Evolutionary conservation across 768 basidiomycete genomes (phyloP).

Genomic region (Tephrocybe sp.): DNA sequence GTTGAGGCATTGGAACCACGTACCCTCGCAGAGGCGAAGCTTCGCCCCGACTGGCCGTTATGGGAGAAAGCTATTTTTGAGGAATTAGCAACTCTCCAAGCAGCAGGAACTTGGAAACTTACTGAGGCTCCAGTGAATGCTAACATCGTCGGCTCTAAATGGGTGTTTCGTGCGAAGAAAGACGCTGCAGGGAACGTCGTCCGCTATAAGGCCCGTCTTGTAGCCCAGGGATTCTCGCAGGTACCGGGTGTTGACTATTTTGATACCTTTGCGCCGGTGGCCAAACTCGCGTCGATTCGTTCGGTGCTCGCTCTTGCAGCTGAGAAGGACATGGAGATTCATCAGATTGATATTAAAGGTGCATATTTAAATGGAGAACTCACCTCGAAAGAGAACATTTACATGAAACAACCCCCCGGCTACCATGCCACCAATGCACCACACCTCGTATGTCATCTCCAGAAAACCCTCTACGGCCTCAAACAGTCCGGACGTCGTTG

Average conservation of each 20-base stretch:
- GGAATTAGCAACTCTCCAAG: background rate
- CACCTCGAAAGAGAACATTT: conserved; percentile 12
- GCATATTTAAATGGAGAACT: conserved; percentile 14
- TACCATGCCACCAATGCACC: conserved; percentile 9
- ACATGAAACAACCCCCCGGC: conserved; percentile 23
- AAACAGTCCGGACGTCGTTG: conserved; percentile 22
- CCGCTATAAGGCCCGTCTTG: background rate
- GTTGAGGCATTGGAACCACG: background rate
- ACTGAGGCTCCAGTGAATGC: conserved; percentile 19
- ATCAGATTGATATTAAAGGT: conserved; percentile 32
- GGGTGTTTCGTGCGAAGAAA: background rate
- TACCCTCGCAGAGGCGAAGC: background rate
- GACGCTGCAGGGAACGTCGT: background rate
- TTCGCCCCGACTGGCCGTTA: background rate
- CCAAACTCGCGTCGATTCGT: conserved; percentile 13
- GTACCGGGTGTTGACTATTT: background rate
- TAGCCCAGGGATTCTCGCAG: background rate
- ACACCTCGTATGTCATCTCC: conserved; percentile 19
- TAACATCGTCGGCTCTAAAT: conserved; percentile 18
- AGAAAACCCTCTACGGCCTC: conserved; percentile 28
- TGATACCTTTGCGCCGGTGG: conserved; percentile 2
- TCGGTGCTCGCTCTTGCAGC: conserved; percentile 29
- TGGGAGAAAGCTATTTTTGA: background rate
- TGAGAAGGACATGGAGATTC: conserved; percentile 22
- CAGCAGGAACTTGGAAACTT: conserved; percentile 27